Conservation (phyloP, 768 basidiomycete genomes). For the Epithele typhae region DNA sequence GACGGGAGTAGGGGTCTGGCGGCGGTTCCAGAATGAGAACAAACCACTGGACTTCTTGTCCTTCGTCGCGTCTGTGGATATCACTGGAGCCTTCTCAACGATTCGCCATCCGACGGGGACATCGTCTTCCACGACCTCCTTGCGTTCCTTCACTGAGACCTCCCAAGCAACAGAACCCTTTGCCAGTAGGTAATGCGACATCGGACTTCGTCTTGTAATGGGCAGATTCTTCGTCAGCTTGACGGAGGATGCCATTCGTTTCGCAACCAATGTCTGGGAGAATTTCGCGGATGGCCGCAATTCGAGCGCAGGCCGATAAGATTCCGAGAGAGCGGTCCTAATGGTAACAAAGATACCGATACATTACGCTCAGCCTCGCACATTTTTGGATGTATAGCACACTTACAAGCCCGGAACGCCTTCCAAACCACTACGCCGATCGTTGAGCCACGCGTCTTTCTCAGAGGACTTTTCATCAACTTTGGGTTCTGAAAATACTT, state of each 20-base stretch:
- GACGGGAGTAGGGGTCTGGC: slow-evolving; percentile 8
- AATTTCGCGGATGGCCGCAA: slow-evolving; percentile 49
- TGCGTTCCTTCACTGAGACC: slow-evolving; percentile 51
- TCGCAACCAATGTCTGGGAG: slow-evolving; percentile 50
- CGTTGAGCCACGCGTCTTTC: slow-evolving; percentile 26
- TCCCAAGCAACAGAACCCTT: slow-evolving; percentile 81
- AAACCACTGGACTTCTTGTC: slow-evolving; percentile 44
- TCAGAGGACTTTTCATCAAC: slow-evolving; percentile 5
- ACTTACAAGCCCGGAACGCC: slow-evolving; percentile 61
- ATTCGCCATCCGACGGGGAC: slow-evolving; percentile 72
- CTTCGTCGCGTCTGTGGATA: slow-evolving; percentile 38
- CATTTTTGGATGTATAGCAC: neutral
- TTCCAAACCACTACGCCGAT: slow-evolving; percentile 42
- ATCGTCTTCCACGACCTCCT: slow-evolving; percentile 49
- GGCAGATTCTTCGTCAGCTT: slow-evolving; percentile 59
- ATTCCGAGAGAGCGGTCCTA: slow-evolving; percentile 38
- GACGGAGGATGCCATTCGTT: slow-evolving; percentile 55
- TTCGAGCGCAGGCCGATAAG: slow-evolving; percentile 46
- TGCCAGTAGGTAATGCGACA: slow-evolving; percentile 63
- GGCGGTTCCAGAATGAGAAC: slow-evolving; percentile 70
- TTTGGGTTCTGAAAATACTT: slow-evolving; percentile 42
- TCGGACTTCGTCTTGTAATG: slow-evolving; percentile 54
- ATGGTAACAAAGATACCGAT: neutral
- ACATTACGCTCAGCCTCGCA: neutral
- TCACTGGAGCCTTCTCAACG: slow-evolving; percentile 49